phyloP scores from a whole-genome alignment of 176 grass and related monocot genomes.

The Oryza australiensis region DNA sequence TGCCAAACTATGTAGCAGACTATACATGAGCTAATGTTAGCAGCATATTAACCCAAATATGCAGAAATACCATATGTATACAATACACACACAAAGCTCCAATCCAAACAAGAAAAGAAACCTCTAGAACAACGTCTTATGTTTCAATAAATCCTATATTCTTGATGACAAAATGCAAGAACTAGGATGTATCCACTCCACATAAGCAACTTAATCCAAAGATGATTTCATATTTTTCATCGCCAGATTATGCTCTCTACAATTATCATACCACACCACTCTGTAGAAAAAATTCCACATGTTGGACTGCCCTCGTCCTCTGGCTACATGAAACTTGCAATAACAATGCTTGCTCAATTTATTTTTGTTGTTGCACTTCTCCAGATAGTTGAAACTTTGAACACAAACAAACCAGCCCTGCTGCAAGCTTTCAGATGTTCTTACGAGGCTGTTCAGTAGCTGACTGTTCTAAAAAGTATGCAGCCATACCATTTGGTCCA shows the following conservation, averaged over 20 bases:
- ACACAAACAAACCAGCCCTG: not conserved
- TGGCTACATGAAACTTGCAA: not conserved
- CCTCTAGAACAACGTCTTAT: not conserved
- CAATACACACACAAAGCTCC: not conserved
- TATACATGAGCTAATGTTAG: constrained; percentile 1
- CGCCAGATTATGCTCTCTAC: not conserved
- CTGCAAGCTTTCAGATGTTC: not conserved
- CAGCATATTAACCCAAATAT: constrained; percentile 22
- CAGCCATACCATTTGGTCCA: not conserved
- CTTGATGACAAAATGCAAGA: constrained; percentile 26
- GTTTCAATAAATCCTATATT: constrained; percentile 20
- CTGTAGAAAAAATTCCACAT: constrained; percentile 22
- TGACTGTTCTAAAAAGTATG: not conserved
- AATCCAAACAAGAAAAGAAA: not conserved
- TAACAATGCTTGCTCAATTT: not conserved
- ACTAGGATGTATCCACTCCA: constrained; percentile 1
- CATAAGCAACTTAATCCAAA: constrained; percentile 25
- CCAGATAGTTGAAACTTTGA: constrained; percentile 11
- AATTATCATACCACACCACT: not conserved
- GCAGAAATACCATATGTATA: constrained; percentile 3
- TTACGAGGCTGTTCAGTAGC: not conserved
- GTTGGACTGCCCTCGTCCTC: not conserved
- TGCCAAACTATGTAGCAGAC: not conserved
- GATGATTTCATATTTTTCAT: constrained; percentile 1
- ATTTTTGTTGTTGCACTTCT: not conserved